Base-by-base conservation (phyloP, 2,329 filamentous ascomycete genomes). In the Venturia effusa region DNA sequence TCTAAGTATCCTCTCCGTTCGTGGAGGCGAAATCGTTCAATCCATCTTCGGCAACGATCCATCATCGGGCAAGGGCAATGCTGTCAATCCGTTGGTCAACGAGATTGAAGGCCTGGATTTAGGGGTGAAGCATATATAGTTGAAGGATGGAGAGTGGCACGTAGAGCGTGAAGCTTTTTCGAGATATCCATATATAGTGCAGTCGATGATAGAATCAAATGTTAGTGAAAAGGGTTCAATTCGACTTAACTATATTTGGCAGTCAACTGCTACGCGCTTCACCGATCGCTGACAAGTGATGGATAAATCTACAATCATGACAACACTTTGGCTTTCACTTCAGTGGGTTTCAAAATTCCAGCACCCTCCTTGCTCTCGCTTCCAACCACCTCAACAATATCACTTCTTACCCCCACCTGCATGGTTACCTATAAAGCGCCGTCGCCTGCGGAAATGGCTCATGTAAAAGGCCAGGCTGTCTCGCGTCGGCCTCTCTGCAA, bases 1-100 rank as follows among this genome's bases (percentile, higher is more conserved):
- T 62, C 81, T 95, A 62, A 93, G 89, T 1, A 88, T 94, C 66
- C 79, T 94, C 67, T 85, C 89, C 7, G 85, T 87, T 32, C 80
- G 90, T 63, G 88, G 88, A 40, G 89, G 88, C 32, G 89, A 94
- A 76, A 85, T 94, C 72, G 88, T 93, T 22, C 76, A 86, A 66
- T 88, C 86, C 41, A 87, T 94, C 66, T 94, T 94, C 74, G 83
- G 79, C 30, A 43, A 61, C n/a, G 43, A 41, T 34, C 30, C 51
- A 22, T 57, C 51, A 17, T 57, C 51, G 51, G 34, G 19, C 27
- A 34, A n/a, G n/a, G 30, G 19, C 51, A 34, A 57, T 22, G 51
- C 51, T n/a, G 30, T 32, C 51, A 34, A 13, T 6, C 51, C 27
- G 27, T 57, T 57, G 51, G 51, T 34, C 3, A 57, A n/a, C 5